Percentiles rank a stretch among this genome's conserved stretches.
Conservation (phyloP, 2,329 filamentous ascomycete species). For the Phialophora verrucosa region DNA sequence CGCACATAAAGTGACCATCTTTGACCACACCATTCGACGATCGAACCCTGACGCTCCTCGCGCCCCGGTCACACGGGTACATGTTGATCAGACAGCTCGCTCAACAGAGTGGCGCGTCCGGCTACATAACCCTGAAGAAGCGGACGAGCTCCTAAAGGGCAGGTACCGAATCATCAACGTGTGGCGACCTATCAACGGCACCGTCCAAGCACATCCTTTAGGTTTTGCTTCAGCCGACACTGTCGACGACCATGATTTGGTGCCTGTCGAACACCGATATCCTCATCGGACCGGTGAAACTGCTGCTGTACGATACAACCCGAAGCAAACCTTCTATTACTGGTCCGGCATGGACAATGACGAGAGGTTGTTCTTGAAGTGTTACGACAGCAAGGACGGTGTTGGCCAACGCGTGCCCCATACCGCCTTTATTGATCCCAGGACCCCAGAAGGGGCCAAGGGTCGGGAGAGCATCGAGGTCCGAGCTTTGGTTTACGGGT, state of each 20-base stretch:
- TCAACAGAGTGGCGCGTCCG: conserved; percentile 71
- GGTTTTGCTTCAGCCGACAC: conserved; percentile 63
- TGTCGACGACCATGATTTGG: conserved; percentile 66
- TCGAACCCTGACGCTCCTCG: conserved; percentile 64
- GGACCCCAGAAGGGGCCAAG: conserved; percentile 71
- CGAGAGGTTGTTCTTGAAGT: conserved; percentile 78
- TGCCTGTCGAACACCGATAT: conserved; percentile 77
- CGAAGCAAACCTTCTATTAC: conserved; percentile 75
- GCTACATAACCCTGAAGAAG: conserved; percentile 70
- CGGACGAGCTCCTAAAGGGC: conserved; percentile 67
- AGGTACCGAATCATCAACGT: conserved; percentile 87
- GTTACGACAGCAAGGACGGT: conserved; percentile 69
- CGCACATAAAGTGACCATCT: conserved; percentile 70
- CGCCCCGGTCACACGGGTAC: conserved; percentile 72
- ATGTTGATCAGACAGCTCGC: conserved; percentile 79
- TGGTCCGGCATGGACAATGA: conserved; percentile 76
- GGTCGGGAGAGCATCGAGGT: conserved; percentile 89
- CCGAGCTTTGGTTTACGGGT: conserved; percentile 79
- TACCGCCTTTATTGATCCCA: conserved; percentile 78
- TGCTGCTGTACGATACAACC: conserved; percentile 68
- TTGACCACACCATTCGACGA: conserved; percentile 88
- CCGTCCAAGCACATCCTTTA: conserved; percentile 62
- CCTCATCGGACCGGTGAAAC: conserved; percentile 74
- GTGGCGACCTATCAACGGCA: conserved; percentile 72
- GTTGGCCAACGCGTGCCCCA: conserved; percentile 64